phyloP scores from a whole-genome alignment of 2,329 filamentous ascomycete species.

The Aspergillus hortae region DNA sequence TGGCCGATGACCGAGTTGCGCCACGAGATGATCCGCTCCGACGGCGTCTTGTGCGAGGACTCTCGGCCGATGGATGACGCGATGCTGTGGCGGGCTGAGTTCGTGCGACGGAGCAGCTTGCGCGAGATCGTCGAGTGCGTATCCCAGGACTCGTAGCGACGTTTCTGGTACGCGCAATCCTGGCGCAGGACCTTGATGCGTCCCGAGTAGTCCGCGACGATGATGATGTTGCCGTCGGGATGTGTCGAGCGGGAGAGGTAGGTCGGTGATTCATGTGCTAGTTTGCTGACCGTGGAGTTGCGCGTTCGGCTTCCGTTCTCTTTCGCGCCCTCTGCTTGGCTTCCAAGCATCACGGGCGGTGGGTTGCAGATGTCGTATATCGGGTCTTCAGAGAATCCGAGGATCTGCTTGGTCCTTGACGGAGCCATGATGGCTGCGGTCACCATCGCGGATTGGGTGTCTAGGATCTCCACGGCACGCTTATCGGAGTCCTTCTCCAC shows the following conservation, averaged over 20 bases:
- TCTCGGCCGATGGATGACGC: conserved; percentile 45
- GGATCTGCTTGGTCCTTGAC: conserved; percentile 68
- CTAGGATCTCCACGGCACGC: conserved; percentile 80
- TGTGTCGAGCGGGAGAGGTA: conserved; percentile 76
- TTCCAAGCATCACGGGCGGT: conserved; percentile 78
- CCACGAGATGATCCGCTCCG: conserved; percentile 86
- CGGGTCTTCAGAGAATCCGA: conserved; percentile 80
- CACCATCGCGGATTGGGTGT: conserved; percentile 83
- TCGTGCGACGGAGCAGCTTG: conserved; percentile 55
- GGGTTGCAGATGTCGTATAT: conserved; percentile 97
- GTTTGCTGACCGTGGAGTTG: conserved; percentile 33
- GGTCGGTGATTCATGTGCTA: conserved; percentile 66
- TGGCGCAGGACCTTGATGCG: conserved; percentile 93
- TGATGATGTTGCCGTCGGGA: conserved; percentile 79
- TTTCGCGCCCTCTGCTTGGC: conserved; percentile 43
- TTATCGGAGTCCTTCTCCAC: conserved; percentile 71
- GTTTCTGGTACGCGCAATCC: conserved; percentile 82
- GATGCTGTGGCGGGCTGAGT: conserved; percentile 54
- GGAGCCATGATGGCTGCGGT: conserved; percentile 88
- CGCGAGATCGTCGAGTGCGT: conserved; percentile 72
- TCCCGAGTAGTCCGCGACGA: conserved; percentile 84
- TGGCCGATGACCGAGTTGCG: conserved; percentile 64
- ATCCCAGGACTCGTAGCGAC: conserved; percentile 74
- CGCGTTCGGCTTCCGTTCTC: conserved; percentile 15
- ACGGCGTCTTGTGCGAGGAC: conserved; percentile 46